Evolutionary conservation across 169 alveolate genomes (phyloP).

Genomic region (Plasmodium relictum): DNA sequence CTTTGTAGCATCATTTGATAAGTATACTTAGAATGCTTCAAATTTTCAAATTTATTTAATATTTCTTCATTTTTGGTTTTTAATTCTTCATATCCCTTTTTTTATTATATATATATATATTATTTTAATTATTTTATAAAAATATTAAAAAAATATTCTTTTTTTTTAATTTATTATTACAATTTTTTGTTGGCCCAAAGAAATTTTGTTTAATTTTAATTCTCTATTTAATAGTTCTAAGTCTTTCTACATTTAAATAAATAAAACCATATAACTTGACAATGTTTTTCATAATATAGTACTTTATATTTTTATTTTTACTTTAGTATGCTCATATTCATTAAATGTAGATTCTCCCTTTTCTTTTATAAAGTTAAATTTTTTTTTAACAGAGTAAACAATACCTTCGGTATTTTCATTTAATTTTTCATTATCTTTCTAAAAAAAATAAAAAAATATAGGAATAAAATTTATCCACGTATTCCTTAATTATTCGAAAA

Average conservation of each 20-base stretch:
- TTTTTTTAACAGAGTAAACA: slow-evolving; percentile 69
- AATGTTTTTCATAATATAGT: background rate
- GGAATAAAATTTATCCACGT: background rate
- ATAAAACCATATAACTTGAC: background rate
- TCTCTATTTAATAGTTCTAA: slow-evolving; percentile 60
- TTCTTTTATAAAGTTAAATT: slow-evolving; percentile 60
- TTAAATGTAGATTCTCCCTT: slow-evolving; percentile 44
- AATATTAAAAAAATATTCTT: background rate
- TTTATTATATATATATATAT: background rate
- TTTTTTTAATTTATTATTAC: slow-evolving; percentile 47
- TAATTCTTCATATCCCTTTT: slow-evolving; percentile 69
- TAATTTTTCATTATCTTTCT: slow-evolving; percentile 76
- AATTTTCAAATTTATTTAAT: slow-evolving; percentile 60
- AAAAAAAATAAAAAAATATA: background rate
- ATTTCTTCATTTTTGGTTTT: slow-evolving; percentile 53
- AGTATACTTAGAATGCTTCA: slow-evolving; percentile 60
- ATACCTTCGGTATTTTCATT: slow-evolving; percentile 65
- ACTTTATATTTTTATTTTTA: slow-evolving; percentile 8
- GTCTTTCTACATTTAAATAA: slow-evolving; percentile 24
- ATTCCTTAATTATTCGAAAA: no score
- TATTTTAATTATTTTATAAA: background rate
- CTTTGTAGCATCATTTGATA: slow-evolving; percentile 74
- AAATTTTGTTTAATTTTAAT: slow-evolving; percentile 41
- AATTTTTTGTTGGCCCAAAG: slow-evolving; percentile 67
- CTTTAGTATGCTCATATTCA: slow-evolving; percentile 54